Conservation (phyloP, 192 early-diverging fungal species). For the Obelidium mucronatum region DNA sequence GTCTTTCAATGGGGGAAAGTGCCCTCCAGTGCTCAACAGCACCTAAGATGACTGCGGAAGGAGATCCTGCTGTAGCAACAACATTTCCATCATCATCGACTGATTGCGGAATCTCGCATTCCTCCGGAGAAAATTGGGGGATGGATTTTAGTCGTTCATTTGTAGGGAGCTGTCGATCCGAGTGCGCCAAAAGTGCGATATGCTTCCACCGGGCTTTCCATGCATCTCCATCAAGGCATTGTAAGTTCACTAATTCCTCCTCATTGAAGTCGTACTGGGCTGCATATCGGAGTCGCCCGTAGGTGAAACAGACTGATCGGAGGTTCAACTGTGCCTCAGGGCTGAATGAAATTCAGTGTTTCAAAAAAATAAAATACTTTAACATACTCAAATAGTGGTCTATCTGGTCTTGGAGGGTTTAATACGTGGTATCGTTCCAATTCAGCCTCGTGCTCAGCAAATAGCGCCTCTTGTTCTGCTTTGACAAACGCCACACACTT, state of each 20-base stretch:
- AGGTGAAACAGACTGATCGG: no score
- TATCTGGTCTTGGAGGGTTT: constrained; percentile 7
- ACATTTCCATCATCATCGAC: neutral
- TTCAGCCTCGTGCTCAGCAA: neutral
- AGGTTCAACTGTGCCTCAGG: no score
- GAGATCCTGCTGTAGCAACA: neutral
- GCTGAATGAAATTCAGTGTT: no score
- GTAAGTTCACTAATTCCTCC: no score
- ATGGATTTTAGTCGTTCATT: constrained; percentile 5
- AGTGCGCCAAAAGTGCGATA: no score
- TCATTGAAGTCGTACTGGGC: no score
- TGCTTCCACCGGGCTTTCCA: no score
- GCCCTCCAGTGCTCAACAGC: constrained; percentile 8
- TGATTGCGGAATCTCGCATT: neutral
- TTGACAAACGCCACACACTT: neutral
- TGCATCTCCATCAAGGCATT: no score
- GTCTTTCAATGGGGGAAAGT: neutral
- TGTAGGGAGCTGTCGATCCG: no score
- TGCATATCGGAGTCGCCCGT: no score
- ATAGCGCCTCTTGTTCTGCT: neutral
- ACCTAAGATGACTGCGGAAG: neutral
- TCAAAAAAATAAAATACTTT: no score
- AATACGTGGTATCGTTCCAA: neutral
- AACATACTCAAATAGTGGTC: no score
- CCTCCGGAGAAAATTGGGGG: constrained; percentile 1